phyloP scores from a whole-genome alignment of 2,329 filamentous ascomycete genomes.

The Fusarium metavorans region DNA sequence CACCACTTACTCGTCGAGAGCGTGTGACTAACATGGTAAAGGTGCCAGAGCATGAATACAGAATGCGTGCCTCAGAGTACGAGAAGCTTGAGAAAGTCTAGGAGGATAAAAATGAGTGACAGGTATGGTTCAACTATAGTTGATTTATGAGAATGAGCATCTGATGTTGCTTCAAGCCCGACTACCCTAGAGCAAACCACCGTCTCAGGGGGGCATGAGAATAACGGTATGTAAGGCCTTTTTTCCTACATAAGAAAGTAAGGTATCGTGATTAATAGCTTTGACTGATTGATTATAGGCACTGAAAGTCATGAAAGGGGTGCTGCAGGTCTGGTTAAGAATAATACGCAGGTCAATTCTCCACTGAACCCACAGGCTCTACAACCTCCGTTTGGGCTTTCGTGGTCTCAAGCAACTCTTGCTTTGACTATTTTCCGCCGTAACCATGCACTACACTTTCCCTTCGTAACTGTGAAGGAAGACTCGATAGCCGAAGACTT shows the following conservation, averaged over 20 bases:
- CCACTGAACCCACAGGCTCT: background rate
- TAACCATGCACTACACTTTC: constrained; percentile 52
- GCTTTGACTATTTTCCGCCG: constrained; percentile 50
- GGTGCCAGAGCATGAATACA: constrained; percentile 45
- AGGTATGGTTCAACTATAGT: constrained; percentile 31
- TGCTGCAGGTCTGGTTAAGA: background rate
- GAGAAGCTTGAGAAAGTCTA: constrained; percentile 47
- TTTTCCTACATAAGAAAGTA: background rate
- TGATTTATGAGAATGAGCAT: background rate
- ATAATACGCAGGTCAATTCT: background rate
- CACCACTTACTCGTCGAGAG: background rate
- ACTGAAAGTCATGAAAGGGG: background rate
- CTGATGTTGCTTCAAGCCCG: background rate
- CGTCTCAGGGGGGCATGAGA: background rate
- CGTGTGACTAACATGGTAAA: background rate
- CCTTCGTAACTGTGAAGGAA: constrained; percentile 52
- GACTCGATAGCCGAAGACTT: constrained; percentile 47
- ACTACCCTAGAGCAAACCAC: background rate
- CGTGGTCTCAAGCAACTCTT: constrained; percentile 53
- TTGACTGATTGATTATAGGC: background rate
- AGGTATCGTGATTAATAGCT: background rate
- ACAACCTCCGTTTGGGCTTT: constrained; percentile 51
- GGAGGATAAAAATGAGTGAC: constrained; percentile 44
- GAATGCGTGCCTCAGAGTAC: constrained; percentile 47
- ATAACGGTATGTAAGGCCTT: background rate